Evolutionary conservation across 768 basidiomycete species (phyloP).

Genomic region (Baorangia bicolor): DNA sequence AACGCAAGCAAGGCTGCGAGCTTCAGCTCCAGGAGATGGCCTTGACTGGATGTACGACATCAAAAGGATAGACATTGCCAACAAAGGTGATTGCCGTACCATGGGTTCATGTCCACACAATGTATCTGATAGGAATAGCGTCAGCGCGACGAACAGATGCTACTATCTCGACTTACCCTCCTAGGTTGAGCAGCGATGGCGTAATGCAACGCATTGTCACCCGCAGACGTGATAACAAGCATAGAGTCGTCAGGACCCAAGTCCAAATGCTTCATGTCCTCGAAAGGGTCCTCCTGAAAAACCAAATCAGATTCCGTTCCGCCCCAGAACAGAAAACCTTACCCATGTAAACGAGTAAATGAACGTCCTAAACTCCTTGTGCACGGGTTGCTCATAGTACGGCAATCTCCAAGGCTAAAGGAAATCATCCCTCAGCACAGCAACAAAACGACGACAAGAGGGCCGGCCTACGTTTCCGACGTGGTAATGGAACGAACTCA

Average conservation of each 20-base stretch:
- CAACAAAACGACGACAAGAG: not conserved
- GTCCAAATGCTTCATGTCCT: constrained; percentile 64
- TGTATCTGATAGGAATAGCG: constrained; percentile 44
- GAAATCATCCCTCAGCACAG: not conserved
- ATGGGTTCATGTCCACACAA: constrained; percentile 74
- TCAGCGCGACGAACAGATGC: not conserved
- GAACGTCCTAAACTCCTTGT: constrained; percentile 64
- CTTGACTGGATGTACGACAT: constrained; percentile 45
- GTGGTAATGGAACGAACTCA: constrained; percentile 66
- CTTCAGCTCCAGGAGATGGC: constrained; percentile 77
- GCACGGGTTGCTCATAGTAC: constrained; percentile 65
- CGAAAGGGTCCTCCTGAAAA: constrained; percentile 66
- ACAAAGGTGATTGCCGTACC: constrained; percentile 26
- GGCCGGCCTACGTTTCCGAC: constrained; percentile 42
- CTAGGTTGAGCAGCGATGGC: constrained; percentile 63
- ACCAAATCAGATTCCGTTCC: not conserved
- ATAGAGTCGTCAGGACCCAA: constrained; percentile 62
- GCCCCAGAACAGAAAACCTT: constrained; percentile 1
- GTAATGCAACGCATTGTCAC: constrained; percentile 80
- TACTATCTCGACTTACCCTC: constrained; percentile 35
- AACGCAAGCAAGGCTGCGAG: constrained; percentile 61
- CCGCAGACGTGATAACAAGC: constrained; percentile 74
- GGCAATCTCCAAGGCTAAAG: constrained; percentile 63
- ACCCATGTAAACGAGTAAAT: constrained; percentile 67
- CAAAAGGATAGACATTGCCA: not conserved